A percentile compares a stretch with the other conserved stretches of the same genome.
phyloP scores from a whole-genome alignment of 306 rosid species.

The Inga laurina region DNA sequence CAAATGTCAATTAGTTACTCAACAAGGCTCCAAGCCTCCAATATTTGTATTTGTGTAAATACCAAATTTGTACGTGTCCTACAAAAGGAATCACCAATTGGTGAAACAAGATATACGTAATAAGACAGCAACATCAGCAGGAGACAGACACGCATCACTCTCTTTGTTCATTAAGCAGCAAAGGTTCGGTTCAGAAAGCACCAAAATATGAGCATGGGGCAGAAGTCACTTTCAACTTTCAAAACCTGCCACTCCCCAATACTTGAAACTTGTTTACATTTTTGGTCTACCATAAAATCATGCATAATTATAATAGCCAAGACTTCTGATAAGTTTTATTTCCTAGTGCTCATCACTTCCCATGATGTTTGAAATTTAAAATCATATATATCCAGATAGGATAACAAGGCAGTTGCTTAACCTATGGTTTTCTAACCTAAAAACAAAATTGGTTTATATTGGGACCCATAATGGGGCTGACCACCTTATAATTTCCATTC shows the following conservation, averaged over 20 bases:
- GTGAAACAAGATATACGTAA: not conserved
- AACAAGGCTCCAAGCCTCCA: not conserved
- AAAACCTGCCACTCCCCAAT: not conserved
- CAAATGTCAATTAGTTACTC: not conserved
- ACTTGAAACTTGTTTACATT: not conserved
- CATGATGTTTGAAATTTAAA: conserved; percentile 22
- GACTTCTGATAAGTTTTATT: not conserved
- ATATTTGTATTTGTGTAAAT: not conserved
- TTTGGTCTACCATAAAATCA: not conserved
- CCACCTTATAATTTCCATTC: not conserved
- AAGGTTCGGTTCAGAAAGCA: conserved; percentile 22
- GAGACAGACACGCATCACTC: conserved; percentile 31
- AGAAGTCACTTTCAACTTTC: not conserved
- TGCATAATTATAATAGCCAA: not conserved
- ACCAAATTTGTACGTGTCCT: not conserved
- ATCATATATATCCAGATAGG: not conserved
- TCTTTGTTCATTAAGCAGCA: not conserved
- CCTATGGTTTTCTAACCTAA: not conserved
- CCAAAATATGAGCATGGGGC: conserved; percentile 24
- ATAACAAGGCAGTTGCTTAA: not conserved
- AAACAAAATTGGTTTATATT: not conserved
- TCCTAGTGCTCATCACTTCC: not conserved
- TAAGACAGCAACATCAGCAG: conserved; percentile 19
- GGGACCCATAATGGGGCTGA: conserved; percentile 28
- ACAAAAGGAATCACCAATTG: conserved; percentile 3